Base-by-base conservation (phyloP, 2,329 filamentous ascomycete genomes). In the Sclerotinia trifoliorum region DNA sequence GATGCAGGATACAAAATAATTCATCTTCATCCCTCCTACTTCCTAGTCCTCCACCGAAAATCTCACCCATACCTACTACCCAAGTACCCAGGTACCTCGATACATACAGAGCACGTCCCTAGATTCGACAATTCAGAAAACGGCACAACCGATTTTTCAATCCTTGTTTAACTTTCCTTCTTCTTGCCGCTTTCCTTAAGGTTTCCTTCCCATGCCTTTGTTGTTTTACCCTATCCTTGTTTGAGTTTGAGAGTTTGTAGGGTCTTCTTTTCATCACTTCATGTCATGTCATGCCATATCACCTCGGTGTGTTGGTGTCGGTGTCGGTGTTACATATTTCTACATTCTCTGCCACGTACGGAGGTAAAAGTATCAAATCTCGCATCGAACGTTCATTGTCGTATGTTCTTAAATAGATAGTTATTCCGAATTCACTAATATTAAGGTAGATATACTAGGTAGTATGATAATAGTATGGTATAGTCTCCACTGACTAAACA, bases 261-360 rank as follows among this genome's bases (percentile, higher is more conserved):
- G 19, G 32, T 19, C 21, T 19, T 55, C 17, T 21, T 49, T 17
- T 29, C 24, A 32, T 61, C 19, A 21, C n/a, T 29, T 29, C 39
- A 61, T 39, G 10, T 39, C 35, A 39, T 39, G 48, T 61, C 42
- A 61, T 44, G 46, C 48, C 42, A 61, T 29, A 62, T 49, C 55
- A 39, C 29, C 54, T 57, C 52, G 29, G 26, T 29, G 29, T 29
- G n/a, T n/a, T n/a, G n/a, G 3, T 3, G 29, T 29, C 29, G 5
- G 29, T 32, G 5, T 5, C 52, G 52, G 29, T 35, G 2, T 5
- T 29, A 29, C 17, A 35, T 6, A 3, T 48, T 5, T 48, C 44
- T 42, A 19, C 19, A 35, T 35, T 21, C 35, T 35, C 35, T 35
- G 35, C 35, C 35, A 21, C 29, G n/a, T 35, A 19, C 19, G 8